phyloP scores from a whole-genome alignment of 1,284 basidiomycete genomes.

The Somion occarium region DNA sequence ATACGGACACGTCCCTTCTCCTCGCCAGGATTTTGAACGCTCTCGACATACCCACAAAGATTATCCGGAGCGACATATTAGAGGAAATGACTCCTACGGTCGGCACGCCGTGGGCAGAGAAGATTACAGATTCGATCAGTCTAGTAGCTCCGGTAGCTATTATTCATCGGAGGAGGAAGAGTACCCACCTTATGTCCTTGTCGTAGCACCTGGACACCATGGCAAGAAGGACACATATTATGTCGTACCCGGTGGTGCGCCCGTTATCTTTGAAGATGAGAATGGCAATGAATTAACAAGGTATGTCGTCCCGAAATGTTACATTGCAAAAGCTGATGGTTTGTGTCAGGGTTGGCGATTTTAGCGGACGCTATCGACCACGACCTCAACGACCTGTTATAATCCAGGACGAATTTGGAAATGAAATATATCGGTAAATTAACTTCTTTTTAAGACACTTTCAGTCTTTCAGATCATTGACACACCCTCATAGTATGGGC shows the following conservation, averaged over 20 bases:
- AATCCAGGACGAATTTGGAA: conserved; percentile 26
- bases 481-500: conserved; percentile 2
- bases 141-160: conserved; percentile 13
- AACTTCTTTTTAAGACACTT: not conserved
- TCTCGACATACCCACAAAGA: not conserved
- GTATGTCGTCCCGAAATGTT: conserved; percentile 28
- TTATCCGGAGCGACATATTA: not conserved
- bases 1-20: conserved; percentile 3
- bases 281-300: conserved; percentile 61
- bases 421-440: conserved; percentile 26
- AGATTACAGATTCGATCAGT: too few relatives aligned
- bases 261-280: conserved; percentile 66
- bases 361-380: conserved; percentile 26
- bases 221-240: conserved; percentile 45
- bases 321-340: too few relatives aligned
- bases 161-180: conserved; percentile 19
- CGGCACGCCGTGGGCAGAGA: too few relatives aligned
- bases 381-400: conserved; percentile 24
- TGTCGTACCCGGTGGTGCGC: conserved; percentile 58
- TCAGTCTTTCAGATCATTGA: not conserved
- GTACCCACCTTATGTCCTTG: conserved; percentile 27
- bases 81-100: not conserved
- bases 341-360: conserved; percentile 20
- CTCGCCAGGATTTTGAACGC: not conserved
- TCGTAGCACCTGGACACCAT: conserved; percentile 24